Base-by-base conservation (phyloP, 805 yeast genomes). In the Suhomyces vadensis region DNA sequence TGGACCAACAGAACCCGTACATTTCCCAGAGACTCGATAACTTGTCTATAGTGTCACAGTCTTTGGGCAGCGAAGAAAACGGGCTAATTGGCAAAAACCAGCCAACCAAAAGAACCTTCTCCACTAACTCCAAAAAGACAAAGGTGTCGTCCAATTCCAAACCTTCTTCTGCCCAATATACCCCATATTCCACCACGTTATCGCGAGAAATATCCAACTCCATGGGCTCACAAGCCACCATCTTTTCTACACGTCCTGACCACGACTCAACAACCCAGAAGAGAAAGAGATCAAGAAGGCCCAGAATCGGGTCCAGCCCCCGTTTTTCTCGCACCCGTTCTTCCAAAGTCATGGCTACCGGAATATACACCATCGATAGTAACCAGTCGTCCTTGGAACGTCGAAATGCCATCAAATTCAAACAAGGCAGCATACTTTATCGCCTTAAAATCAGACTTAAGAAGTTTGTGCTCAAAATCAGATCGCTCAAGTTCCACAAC, bases 141-240 rank as follows among this genome's bases (percentile, higher is more conserved):
- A 43, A 25, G 19, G 14, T 24, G 13, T 44, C 47, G 4, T 39
- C 53, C 33, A 33, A 38, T 21, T 27, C 49, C 22, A 39, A 41
- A 39, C 43, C 43, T 3, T 27, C 41, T 4, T 23, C 39, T 17
- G n/a, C 39, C 16, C 33, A 31, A 13, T 14, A 41, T 10, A 39
- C 37, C 35, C 31, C 44, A 11, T 23, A 17, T 35, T 33, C 43
- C 21, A 16, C 17, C 14, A 27, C 42, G 5, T 37, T 44, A 5
- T 48, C 57, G 5, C 44, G 64, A 20, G 66, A 63, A 33, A 64
- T 67, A 26, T 65, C 73, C 37, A 57, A 61, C 35, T 64, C 69
- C 42, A 63, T 65, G 71, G 74, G 68, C 4, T 69, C 74, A 0
- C 75, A 70, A 49, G 75, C 72, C 20, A 71, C 77, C 0, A 71